Conservation (phyloP, 306 rosid species). For the Acmispon strigosus region DNA sequence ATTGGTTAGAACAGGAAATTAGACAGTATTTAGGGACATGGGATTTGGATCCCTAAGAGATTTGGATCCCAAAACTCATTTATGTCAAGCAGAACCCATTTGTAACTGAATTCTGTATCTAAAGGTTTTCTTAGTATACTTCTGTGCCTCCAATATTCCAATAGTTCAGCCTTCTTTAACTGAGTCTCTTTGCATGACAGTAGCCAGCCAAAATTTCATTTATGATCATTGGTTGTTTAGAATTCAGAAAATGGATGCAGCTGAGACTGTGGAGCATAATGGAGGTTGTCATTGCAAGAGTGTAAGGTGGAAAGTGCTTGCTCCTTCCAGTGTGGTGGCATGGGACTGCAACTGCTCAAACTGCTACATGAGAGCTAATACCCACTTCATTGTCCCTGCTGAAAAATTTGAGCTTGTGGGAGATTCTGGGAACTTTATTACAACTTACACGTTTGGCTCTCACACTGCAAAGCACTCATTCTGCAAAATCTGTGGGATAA, state of each 20-base stretch:
- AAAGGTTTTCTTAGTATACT: too few species aligned
- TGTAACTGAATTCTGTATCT: too few species aligned
- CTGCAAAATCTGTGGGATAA: conserved; percentile 79
- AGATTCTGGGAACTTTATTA: conserved; percentile 52
- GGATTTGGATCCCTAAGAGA: too few species aligned
- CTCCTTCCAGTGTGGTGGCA: conserved; percentile 57
- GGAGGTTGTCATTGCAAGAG: conserved; percentile 93
- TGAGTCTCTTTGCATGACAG: too few species aligned
- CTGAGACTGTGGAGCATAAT: conserved; percentile 45
- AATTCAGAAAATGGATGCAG: conserved; percentile 41
- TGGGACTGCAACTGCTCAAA: conserved; percentile 78
- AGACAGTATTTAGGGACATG: too few species aligned
- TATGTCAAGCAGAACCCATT: too few species aligned
- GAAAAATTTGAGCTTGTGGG: conserved; percentile 55
- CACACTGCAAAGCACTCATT: conserved; percentile 83
- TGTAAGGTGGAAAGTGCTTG: conserved; percentile 63
- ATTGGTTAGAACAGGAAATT: too few species aligned
- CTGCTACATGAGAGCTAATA: conserved; percentile 71
- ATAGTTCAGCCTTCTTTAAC: too few species aligned
- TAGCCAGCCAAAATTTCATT: neutral
- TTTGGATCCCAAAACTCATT: too few species aligned
- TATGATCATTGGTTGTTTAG: neutral
- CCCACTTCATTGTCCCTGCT: conserved; percentile 56
- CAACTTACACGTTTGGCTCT: conserved; percentile 73
- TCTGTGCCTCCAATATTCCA: too few species aligned